A percentile compares a stretch with the other conserved stretches of the same genome.
These are phyloP conservation scores for Camelina hispida DNA, from an alignment of 345 rosid genomes.

Conservation along the genomic window DNA sequence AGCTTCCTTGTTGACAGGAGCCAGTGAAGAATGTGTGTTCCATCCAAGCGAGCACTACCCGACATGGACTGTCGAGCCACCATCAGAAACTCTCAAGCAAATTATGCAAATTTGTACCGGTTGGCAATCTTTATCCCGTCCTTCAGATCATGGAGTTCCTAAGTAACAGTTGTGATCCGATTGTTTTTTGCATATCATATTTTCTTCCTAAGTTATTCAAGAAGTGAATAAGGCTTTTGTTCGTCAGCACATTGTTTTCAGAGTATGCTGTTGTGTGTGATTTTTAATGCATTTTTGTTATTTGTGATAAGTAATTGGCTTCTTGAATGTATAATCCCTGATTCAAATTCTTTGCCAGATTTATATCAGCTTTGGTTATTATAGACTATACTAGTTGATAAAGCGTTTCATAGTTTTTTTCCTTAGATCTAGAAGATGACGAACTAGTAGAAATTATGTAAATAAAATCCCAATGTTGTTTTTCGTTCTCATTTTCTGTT, in stretches of 20 bases:
- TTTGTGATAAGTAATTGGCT: constrained; percentile 20
- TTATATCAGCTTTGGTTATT: constrained; percentile 3
- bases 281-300: constrained; percentile 2
- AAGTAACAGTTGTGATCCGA: constrained; percentile 28
- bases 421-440: constrained; percentile 1
- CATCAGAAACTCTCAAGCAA: constrained; percentile 61
- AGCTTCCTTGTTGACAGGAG: constrained; percentile 47
- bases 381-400: not conserved
- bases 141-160: constrained; percentile 43
- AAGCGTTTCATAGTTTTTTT: not conserved
- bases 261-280: constrained; percentile 26
- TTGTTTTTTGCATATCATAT: constrained; percentile 14
- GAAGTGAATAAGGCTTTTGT: constrained; percentile 21
- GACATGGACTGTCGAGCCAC: constrained; percentile 61
- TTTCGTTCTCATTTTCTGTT: constrained; percentile 7
- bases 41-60: constrained; percentile 65
- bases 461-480: constrained; percentile 25
- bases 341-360: constrained; percentile 7
- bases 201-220: not conserved
- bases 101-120: constrained; percentile 62
- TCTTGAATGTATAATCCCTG: constrained; percentile 14
- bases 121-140: constrained; percentile 65
- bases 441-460: not conserved
- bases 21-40: constrained; percentile 51
- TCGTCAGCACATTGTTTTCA: constrained; percentile 30